A percentile compares a stretch with the other conserved stretches of the same genome.
These are phyloP conservation scores for Pterocarpus macrocarpus DNA, from an alignment of 306 rosid species.

Conservation along the genomic window DNA sequence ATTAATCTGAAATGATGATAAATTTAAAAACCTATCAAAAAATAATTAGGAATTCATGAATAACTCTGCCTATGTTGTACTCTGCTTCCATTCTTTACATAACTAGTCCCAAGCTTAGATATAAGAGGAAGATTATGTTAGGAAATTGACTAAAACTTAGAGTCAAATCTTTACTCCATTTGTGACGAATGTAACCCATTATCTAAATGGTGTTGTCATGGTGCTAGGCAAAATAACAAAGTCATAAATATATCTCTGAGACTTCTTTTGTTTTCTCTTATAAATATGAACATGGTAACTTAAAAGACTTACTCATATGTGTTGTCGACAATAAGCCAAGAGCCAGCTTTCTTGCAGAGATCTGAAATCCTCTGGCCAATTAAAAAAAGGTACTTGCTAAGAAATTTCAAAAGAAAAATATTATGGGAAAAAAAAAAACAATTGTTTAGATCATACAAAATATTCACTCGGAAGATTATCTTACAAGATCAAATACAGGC, in stretches of 20 bases:
- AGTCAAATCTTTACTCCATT: neutral
- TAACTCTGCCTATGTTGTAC: neutral
- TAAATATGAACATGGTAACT: constrained; percentile 23
- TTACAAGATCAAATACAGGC: neutral
- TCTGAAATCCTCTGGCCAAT: constrained; percentile 83
- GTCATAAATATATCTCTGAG: neutral
- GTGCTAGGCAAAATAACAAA: constrained; percentile 2
- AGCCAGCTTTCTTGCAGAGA: constrained; percentile 78
- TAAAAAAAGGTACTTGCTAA: constrained; percentile 45
- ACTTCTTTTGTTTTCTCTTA: constrained; percentile 7
- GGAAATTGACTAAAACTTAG: neutral
- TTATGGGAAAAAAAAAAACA: neutral
- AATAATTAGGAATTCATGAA: constrained; percentile 15
- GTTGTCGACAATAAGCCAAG: constrained; percentile 93
- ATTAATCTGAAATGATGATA: neutral
- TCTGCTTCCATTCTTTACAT: neutral
- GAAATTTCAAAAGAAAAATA: constrained; percentile 3
- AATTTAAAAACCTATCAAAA: neutral
- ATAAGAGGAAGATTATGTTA: neutral
- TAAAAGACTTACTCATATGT: constrained; percentile 79
- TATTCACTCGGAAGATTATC: neutral
- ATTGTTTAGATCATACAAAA: constrained; percentile 23
- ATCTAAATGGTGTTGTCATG: neutral
- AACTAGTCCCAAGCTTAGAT: neutral
- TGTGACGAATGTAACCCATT: neutral